Evolutionary conservation across 305 asterid species (phyloP).

Genomic region (Ilex paraguariensis): DNA sequence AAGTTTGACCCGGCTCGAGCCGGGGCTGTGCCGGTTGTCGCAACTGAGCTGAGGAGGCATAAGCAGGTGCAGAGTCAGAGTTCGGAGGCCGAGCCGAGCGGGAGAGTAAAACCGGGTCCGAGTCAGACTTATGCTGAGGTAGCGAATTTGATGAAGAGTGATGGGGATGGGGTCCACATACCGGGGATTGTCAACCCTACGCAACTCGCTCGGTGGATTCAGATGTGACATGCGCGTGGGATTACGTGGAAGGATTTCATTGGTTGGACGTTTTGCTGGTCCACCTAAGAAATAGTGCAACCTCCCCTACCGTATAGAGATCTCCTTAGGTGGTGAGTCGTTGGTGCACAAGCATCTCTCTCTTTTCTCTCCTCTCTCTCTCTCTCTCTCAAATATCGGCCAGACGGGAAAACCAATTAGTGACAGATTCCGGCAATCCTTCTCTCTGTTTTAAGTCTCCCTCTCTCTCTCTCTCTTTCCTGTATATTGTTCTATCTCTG

Average conservation of each 20-base stretch:
- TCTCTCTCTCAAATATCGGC: not conserved
- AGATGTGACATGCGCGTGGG: constrained; percentile 26
- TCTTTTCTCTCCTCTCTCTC: not conserved
- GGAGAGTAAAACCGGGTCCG: not conserved
- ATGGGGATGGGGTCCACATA: not conserved
- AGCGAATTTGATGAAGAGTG: not conserved
- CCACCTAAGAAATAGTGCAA: constrained; percentile 1
- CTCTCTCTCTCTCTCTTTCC: not conserved
- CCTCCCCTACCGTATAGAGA: constrained; percentile 1
- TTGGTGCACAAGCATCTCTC: not conserved
- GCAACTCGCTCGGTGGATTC: constrained; percentile 5
- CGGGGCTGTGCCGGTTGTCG: not conserved
- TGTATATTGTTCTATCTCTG: not conserved
- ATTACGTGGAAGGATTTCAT: not conserved
- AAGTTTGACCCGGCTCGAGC: not conserved
- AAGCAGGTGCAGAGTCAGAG: not conserved
- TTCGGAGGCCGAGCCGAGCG: not conserved
- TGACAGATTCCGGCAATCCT: not conserved
- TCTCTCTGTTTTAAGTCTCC: not conserved
- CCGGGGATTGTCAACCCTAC: not conserved
- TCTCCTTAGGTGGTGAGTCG: not conserved
- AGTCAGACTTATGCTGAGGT: not conserved
- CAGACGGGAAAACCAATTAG: not conserved
- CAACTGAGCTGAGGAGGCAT: no score
- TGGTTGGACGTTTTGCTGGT: not conserved